phyloP scores from a whole-genome alignment of 2,329 filamentous ascomycete species.

The Ceratocystis smalleyi region DNA sequence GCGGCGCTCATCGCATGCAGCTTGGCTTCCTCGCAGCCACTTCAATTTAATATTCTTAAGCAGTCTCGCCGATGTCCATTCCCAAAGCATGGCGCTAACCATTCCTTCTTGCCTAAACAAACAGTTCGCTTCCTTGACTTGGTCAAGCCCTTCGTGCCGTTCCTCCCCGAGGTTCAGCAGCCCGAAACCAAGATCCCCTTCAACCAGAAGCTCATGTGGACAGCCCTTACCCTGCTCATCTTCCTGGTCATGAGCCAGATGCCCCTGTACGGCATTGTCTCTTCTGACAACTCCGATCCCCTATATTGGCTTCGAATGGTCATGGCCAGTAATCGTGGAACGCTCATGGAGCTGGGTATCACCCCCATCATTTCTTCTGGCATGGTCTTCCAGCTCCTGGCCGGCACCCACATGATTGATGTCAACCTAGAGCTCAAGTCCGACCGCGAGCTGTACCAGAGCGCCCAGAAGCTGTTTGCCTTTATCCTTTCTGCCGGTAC shows the following conservation, averaged over 20 bases:
- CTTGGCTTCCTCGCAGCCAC: not conserved
- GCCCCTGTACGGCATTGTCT: conserved; percentile 98
- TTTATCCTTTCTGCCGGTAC: conserved; percentile 97
- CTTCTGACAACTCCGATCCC: conserved; percentile 93
- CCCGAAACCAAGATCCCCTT: conserved; percentile 98
- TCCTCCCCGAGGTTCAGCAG: conserved; percentile 97
- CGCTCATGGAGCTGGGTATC: conserved; percentile 89
- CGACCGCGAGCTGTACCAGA: conserved; percentile 99
- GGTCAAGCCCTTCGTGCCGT: conserved; percentile 98
- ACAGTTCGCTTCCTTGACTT: conserved; percentile 97
- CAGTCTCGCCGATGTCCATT: not conserved
- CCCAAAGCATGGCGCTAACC: conserved; percentile 3
- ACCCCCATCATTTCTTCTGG: conserved; percentile 98
- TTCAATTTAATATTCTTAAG: not conserved
- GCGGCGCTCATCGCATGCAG: not conserved
- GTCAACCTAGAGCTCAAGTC: conserved; percentile 99
- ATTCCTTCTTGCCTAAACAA: conserved; percentile 8
- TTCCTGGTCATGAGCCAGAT: conserved; percentile 99
- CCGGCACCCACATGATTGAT: conserved; percentile 98
- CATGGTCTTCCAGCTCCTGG: conserved; percentile 99
- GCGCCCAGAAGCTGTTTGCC: conserved; percentile 95
- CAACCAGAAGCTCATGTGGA: conserved; percentile 97
- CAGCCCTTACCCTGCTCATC: conserved; percentile 83
- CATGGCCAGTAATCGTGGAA: conserved; percentile 96
- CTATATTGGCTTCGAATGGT: conserved; percentile 99